Conservation (phyloP, 1,284 basidiomycete species). For the Irpex sp. region DNA sequence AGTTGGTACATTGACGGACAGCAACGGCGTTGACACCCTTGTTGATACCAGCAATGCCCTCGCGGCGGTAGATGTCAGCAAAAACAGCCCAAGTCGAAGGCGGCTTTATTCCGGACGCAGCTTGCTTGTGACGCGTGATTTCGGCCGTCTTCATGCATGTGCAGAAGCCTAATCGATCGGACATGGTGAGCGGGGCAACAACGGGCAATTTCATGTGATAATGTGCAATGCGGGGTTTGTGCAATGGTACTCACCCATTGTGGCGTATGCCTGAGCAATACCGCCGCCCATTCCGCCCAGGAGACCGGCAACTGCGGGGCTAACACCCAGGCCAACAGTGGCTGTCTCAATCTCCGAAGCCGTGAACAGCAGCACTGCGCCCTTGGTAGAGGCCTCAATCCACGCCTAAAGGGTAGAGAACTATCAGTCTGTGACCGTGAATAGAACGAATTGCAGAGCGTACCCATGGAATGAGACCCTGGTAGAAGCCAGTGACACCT, state of each 20-base stretch:
- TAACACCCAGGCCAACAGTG: constrained; percentile 61
- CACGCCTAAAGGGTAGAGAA: constrained; percentile 65
- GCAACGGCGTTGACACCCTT: constrained; percentile 99
- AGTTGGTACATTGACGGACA: constrained; percentile 96
- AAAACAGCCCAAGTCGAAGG: constrained; percentile 96
- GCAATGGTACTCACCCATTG: constrained; percentile 77
- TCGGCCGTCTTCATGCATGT: constrained; percentile 99
- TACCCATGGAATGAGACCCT: constrained; percentile 98
- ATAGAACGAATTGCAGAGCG: constrained; percentile 19
- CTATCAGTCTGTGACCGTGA: constrained; percentile 10
- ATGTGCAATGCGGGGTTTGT: neutral
- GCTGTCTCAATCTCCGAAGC: constrained; percentile 91
- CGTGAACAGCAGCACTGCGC: constrained; percentile 92
- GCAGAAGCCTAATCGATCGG: constrained; percentile 70
- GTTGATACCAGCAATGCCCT: constrained; percentile 96
- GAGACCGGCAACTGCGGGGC: constrained; percentile 80
- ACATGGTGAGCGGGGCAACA: neutral
- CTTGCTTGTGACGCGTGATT: constrained; percentile 96
- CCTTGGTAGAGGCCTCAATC: constrained; percentile 99
- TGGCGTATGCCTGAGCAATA: constrained; percentile 97
- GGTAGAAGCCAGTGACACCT: constrained; percentile 89
- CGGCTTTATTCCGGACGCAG: constrained; percentile 82
- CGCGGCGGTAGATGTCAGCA: constrained; percentile 87
- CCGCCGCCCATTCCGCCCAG: constrained; percentile 98
- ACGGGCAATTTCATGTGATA: neutral